phyloP scores from a whole-genome alignment of 1,284 basidiomycete genomes.

The Somion occarium region DNA sequence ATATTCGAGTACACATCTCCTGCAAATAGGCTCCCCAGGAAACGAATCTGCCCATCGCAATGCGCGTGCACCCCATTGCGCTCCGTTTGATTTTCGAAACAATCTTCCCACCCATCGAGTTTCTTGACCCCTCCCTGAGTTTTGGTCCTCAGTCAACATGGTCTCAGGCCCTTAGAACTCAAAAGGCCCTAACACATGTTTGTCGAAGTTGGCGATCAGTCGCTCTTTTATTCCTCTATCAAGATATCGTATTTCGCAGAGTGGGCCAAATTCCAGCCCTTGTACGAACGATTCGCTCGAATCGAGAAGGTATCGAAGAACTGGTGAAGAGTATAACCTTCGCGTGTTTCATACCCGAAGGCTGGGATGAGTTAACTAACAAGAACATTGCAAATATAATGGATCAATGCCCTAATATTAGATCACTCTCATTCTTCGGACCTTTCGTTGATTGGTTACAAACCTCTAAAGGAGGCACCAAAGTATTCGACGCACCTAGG shows the following conservation, averaged over 20 bases:
- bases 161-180: conserved; percentile 4
- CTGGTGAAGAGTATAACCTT: background rate
- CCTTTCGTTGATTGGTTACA: background rate
- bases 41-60: background rate
- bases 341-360: background rate
- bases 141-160: conserved; percentile 5
- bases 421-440: background rate
- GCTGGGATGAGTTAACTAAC: background rate
- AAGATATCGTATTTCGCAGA: conserved; percentile 6
- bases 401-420: background rate
- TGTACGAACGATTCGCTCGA: conserved; percentile 3
- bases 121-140: conserved; percentile 5
- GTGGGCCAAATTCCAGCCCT: conserved; percentile 9
- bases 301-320: background rate
- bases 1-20: no score
- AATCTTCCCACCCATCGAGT: background rate
- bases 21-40: no score
- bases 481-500: background rate
- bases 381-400: background rate
- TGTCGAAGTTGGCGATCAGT: conserved; percentile 3
- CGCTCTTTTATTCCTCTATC: conserved; percentile 8
- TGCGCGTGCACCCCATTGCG: background rate
- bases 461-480: background rate
- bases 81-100: conserved; percentile 3
- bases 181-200: conserved; percentile 7